Percentiles rank a stretch among this genome's conserved stretches.
These are phyloP conservation scores for Senna tora DNA, from an alignment of 306 rosid species.

Conservation along the genomic window DNA sequence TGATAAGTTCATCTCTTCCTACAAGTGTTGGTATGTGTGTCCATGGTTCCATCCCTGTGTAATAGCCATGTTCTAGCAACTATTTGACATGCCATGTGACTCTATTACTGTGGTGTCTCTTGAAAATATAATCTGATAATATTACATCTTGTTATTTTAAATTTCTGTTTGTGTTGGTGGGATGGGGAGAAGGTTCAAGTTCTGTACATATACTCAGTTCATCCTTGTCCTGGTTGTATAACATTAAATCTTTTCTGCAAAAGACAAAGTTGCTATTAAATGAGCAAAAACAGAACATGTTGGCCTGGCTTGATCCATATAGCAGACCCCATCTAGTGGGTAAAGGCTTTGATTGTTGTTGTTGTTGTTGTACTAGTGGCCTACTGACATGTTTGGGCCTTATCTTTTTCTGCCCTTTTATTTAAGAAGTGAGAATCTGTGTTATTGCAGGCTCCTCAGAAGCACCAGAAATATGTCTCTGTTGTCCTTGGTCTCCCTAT, in stretches of 20 bases:
- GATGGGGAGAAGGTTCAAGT: background rate
- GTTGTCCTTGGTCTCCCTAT: constrained; percentile 89
- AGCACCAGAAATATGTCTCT: constrained; percentile 90
- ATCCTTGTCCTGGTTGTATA: background rate
- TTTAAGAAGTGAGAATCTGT: background rate
- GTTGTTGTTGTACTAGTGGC: too few relatives aligned
- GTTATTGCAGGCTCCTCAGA: constrained; percentile 83
- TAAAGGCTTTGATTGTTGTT: too few relatives aligned
- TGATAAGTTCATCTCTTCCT: background rate
- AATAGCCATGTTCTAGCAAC: background rate
- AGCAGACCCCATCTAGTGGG: too few relatives aligned
- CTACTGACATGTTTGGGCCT: constrained; percentile 6
- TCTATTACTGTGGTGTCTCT: background rate
- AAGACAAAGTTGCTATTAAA: background rate
- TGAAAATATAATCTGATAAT: background rate
- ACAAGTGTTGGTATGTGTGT: background rate
- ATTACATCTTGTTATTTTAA: background rate
- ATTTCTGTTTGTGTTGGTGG: background rate
- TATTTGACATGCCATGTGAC: background rate
- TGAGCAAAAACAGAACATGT: too few relatives aligned
- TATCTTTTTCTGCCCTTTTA: background rate
- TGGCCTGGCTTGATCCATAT: too few relatives aligned
- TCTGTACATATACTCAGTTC: background rate
- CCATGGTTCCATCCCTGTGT: background rate
- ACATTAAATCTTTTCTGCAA: background rate